phyloP scores from a whole-genome alignment of 768 basidiomycete genomes.

The Suillus americanus region DNA sequence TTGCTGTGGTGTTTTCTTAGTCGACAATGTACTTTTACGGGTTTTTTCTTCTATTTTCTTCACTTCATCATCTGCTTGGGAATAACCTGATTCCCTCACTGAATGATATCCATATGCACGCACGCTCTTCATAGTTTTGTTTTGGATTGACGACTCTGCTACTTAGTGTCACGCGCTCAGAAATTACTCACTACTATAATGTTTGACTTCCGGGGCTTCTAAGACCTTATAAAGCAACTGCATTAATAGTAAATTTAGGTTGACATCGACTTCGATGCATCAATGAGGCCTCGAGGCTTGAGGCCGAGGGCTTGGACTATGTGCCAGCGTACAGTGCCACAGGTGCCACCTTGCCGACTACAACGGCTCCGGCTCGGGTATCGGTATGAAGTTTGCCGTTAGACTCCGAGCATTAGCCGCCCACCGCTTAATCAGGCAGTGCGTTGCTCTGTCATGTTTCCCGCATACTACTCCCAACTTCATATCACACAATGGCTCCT shows the following conservation, averaged over 20 bases:
- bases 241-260: neutral
- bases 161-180: constrained; percentile 19
- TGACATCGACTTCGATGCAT: neutral
- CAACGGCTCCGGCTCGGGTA: neutral
- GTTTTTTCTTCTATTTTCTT: constrained; percentile 14
- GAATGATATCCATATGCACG: constrained; percentile 32
- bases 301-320: neutral
- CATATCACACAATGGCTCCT: constrained; percentile 42
- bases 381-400: neutral
- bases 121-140: neutral
- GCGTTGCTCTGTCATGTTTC: neutral
- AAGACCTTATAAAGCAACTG: neutral
- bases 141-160: constrained; percentile 17
- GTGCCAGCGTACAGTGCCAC: neutral
- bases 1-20: constrained; percentile 3
- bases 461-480: neutral
- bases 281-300: neutral
- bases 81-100: neutral
- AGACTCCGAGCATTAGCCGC: neutral
- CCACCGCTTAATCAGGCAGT: neutral
- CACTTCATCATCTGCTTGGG: neutral
- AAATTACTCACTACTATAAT: constrained; percentile 26
- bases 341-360: neutral
- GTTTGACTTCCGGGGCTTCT: neutral
- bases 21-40: constrained; percentile 14